phyloP scores from a whole-genome alignment of 106 monocot species.

The Agapanthus africanus region DNA sequence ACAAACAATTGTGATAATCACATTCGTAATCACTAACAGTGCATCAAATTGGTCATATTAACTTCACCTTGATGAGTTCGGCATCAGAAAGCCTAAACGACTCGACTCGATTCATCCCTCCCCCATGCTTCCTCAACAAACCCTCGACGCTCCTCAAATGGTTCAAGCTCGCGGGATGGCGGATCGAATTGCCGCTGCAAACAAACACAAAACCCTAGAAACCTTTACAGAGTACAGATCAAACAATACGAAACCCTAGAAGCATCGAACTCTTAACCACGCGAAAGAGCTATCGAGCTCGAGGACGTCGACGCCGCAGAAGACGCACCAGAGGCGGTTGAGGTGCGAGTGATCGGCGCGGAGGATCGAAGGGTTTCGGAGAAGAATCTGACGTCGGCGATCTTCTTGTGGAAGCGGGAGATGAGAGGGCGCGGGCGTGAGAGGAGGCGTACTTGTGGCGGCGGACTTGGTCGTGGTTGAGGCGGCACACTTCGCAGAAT shows the following conservation, averaged over 20 bases:
- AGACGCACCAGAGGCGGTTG: slow-evolving; percentile 72
- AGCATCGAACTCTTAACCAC: slow-evolving; percentile 27
- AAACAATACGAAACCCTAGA: background rate
- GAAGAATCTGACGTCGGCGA: slow-evolving; percentile 43
- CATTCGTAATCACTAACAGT: no score
- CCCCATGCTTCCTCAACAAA: slow-evolving; percentile 73
- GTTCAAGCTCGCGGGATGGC: slow-evolving; percentile 57
- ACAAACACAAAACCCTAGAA: background rate
- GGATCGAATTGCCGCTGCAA: slow-evolving; percentile 49
- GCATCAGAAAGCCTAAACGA: slow-evolving; percentile 57
- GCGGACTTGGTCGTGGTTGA: slow-evolving; percentile 79
- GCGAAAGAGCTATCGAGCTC: slow-evolving; percentile 41
- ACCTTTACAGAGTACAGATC: background rate
- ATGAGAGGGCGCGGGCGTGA: slow-evolving; percentile 56
- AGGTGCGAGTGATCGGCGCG: slow-evolving; percentile 24
- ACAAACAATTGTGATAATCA: no score
- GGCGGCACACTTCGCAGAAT: slow-evolving; percentile 77
- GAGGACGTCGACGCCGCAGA: slow-evolving; percentile 52
- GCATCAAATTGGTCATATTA: no score
- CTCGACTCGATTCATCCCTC: slow-evolving; percentile 48
- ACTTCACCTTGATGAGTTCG: slow-evolving; percentile 66
- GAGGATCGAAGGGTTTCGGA: slow-evolving; percentile 36
- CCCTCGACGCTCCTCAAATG: slow-evolving; percentile 59
- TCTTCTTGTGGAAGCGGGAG: slow-evolving; percentile 50
- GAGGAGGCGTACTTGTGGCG: slow-evolving; percentile 68